phyloP scores from a whole-genome alignment of 176 grass and related monocot species.

The Puya raimondii region DNA sequence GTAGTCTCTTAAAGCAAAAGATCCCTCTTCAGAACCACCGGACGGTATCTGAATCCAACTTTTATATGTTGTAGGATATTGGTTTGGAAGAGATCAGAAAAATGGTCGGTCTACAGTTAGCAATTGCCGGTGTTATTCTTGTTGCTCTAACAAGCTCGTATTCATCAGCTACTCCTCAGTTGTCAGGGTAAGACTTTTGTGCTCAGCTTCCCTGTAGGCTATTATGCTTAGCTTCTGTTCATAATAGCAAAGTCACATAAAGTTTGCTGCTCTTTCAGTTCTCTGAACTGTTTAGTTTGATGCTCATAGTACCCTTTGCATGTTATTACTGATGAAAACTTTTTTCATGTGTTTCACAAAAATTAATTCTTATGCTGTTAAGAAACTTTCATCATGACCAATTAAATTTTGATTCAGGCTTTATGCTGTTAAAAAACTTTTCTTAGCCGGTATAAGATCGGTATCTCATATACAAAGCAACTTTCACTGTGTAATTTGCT shows the following conservation, averaged over 20 bases:
- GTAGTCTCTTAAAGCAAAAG: constrained; percentile 2
- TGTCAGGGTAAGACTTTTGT: constrained; percentile 38
- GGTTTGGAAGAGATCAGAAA: constrained; percentile 66
- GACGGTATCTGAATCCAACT: neutral
- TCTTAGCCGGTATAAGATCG: no score
- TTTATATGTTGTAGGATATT: constrained; percentile 36
- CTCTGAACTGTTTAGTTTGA: no score
- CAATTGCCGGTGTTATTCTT: constrained; percentile 54
- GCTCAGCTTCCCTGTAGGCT: neutral
- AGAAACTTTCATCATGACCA: no score
- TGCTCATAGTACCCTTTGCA: no score
- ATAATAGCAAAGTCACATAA: no score
- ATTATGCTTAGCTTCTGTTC: neutral
- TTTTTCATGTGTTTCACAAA: neutral
- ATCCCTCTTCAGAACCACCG: neutral
- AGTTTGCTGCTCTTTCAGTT: no score
- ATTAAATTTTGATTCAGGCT: no score
- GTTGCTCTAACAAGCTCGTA: constrained; percentile 71
- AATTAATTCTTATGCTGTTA: neutral
- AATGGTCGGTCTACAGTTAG: constrained; percentile 58
- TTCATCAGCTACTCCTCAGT: constrained; percentile 37
- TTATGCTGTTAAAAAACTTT: no score
- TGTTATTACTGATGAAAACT: no score
- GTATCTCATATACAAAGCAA: no score
- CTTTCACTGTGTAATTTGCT: no score